Evolutionary conservation across 73 alveolate genomes (phyloP).

Genomic region (Urostyla sp.): DNA sequence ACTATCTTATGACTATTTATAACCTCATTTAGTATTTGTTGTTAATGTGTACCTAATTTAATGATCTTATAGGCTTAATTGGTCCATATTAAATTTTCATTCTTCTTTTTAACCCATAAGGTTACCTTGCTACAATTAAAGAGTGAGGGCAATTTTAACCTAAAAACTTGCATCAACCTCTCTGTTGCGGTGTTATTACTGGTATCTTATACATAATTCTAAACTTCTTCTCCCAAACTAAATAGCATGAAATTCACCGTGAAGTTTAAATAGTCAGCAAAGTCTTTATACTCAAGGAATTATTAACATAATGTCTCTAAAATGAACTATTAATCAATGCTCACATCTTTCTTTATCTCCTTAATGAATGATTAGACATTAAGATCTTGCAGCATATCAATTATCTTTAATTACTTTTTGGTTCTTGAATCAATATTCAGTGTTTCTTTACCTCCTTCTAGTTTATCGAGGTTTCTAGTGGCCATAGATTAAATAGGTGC

Average conservation of each 20-base stretch:
- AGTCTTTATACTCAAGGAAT: not conserved
- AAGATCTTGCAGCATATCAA: too few relatives aligned
- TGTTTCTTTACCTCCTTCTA: too few relatives aligned
- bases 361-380: too few relatives aligned
- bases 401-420: too few relatives aligned
- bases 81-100: not conserved
- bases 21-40: slow-evolving; percentile 1
- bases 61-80: not conserved
- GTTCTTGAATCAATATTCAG: too few relatives aligned
- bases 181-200: not conserved
- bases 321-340: not conserved
- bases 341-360: slow-evolving; percentile 41
- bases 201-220: not conserved
- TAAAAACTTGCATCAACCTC: not conserved
- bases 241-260: slow-evolving; percentile 2
- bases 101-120: not conserved
- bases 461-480: too few relatives aligned
- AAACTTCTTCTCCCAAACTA: not conserved
- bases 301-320: not conserved
- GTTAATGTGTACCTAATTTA: not conserved
- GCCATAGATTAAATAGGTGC: too few relatives aligned
- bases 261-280: slow-evolving; percentile 2
- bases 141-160: not conserved
- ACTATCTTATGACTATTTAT: not conserved
- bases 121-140: slow-evolving; percentile 15